phyloP scores from a whole-genome alignment of 257 asterid genomes.

The Perilla frutescens region DNA sequence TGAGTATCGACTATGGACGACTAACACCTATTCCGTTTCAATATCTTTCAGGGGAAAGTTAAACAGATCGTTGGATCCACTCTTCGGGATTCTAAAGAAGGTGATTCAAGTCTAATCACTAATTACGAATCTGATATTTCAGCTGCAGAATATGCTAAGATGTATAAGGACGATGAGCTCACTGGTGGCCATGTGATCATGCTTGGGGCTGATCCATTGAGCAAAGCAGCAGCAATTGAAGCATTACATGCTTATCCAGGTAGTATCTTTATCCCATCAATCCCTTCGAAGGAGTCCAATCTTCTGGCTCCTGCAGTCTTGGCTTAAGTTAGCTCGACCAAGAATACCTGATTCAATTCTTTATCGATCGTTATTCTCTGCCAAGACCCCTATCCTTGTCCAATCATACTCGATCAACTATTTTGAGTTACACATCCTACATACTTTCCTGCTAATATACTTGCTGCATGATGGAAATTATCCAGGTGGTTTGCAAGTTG shows the following conservation, averaged over 20 bases:
- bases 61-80: constrained; percentile 99
- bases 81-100: constrained; percentile 78
- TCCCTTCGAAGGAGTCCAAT: background rate
- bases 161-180: constrained; percentile 80
- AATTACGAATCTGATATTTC: constrained; percentile 91
- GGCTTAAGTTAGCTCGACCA: constrained; percentile 1
- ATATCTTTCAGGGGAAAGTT: constrained; percentile 83
- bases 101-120: constrained; percentile 72
- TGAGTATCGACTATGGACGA: constrained; percentile 21
- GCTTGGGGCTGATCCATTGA: constrained; percentile 97
- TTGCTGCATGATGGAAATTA: constrained; percentile 44
- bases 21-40: background rate
- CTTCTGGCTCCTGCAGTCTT: constrained; percentile 16
- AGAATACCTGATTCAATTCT: background rate
- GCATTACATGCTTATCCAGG: constrained; percentile 95
- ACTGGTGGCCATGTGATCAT: constrained; percentile 94
- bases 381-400: background rate
- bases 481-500: constrained; percentile 98
- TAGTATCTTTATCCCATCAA: constrained; percentile 16
- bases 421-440: constrained; percentile 25
- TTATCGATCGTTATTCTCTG: background rate
- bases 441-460: constrained; percentile 49
- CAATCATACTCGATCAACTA: constrained; percentile 15
- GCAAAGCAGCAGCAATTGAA: constrained; percentile 81
- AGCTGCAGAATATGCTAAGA: constrained; percentile 87